phyloP scores from a whole-genome alignment of 208 protist species.

The Herpetomonas tarakana region DNA sequence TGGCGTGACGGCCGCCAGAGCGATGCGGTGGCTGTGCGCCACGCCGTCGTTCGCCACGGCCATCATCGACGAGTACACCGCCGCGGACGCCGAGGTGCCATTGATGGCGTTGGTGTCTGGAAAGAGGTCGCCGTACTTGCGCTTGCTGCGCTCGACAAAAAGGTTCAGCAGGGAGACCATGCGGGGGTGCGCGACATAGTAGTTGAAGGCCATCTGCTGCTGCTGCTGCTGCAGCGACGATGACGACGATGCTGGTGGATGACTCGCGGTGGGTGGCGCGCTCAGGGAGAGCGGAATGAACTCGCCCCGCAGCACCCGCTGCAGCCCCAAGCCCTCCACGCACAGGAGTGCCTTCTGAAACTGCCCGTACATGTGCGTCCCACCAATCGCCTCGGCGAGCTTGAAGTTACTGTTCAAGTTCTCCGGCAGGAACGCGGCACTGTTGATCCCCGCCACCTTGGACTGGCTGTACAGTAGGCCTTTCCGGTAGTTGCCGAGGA shows the following conservation, averaged over 20 bases:
- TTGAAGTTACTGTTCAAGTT: constrained; percentile 40
- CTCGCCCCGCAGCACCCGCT: constrained; percentile 28
- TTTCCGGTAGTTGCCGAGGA: constrained; percentile 53
- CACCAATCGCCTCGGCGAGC: constrained; percentile 32
- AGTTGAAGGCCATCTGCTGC: constrained; percentile 12
- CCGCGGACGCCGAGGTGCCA: neutral
- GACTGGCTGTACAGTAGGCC: constrained; percentile 8
- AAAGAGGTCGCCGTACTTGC: constrained; percentile 53
- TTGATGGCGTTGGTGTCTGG: constrained; percentile 14
- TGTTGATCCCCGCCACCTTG: constrained; percentile 22
- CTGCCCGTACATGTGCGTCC: constrained; percentile 55
- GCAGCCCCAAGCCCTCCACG: constrained; percentile 41
- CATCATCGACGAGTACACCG: constrained; percentile 1
- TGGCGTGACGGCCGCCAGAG: neutral
- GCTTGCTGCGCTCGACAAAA: constrained; percentile 29
- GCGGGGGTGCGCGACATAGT: constrained; percentile 32
- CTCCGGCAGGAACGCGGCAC: constrained; percentile 33
- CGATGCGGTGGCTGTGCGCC: neutral
- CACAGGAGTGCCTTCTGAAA: constrained; percentile 41
- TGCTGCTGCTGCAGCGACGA: neutral
- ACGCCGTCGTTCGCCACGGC: neutral
- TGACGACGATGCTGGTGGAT: neutral
- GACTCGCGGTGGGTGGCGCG: constrained; percentile 1
- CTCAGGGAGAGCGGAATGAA: constrained; percentile 9
- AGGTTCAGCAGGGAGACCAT: constrained; percentile 32